phyloP scores from a whole-genome alignment of 2,329 filamentous ascomycete genomes.

The Aspergillus intermedius region DNA sequence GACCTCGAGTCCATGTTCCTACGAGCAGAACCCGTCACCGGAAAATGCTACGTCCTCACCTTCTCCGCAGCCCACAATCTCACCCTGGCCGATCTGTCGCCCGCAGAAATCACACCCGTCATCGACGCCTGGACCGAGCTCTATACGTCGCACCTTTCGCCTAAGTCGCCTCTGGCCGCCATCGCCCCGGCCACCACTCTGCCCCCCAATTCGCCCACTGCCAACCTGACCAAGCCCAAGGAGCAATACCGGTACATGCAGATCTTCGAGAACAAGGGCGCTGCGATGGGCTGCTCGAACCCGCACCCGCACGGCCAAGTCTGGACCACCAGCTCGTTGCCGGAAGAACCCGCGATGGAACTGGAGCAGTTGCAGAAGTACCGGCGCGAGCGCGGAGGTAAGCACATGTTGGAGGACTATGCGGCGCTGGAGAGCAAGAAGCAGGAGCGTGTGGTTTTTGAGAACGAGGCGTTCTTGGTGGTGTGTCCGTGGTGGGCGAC shows the following conservation, averaged over 20 bases:
- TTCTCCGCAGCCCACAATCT: constrained; percentile 87
- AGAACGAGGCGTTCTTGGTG: constrained; percentile 77
- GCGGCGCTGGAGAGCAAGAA: constrained; percentile 74
- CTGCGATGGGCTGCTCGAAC: constrained; percentile 97
- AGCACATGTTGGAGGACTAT: constrained; percentile 80
- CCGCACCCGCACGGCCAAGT: constrained; percentile 95
- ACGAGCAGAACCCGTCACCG: constrained; percentile 76
- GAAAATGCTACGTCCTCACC: constrained; percentile 93
- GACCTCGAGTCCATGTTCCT: constrained; percentile 71
- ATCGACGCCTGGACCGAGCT: constrained; percentile 88
- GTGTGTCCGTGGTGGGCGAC: constrained; percentile 97
- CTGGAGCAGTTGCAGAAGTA: constrained; percentile 74
- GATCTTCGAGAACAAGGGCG: constrained; percentile 98
- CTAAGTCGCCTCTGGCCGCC: constrained; percentile 57
- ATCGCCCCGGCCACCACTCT: constrained; percentile 42
- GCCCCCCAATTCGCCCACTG: constrained; percentile 41
- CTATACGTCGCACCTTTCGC: constrained; percentile 73
- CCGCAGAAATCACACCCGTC: constrained; percentile 70
- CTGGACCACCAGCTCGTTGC: constrained; percentile 87
- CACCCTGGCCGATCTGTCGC: constrained; percentile 82
- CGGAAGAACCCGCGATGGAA: constrained; percentile 81
- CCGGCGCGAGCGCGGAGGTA: constrained; percentile 61
- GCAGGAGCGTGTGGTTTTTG: constrained; percentile 76
- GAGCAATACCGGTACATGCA: constrained; percentile 94
- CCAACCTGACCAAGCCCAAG: constrained; percentile 49